Conservation (phyloP, 1,284 basidiomycete genomes). For the Malassezia slooffiae region DNA sequence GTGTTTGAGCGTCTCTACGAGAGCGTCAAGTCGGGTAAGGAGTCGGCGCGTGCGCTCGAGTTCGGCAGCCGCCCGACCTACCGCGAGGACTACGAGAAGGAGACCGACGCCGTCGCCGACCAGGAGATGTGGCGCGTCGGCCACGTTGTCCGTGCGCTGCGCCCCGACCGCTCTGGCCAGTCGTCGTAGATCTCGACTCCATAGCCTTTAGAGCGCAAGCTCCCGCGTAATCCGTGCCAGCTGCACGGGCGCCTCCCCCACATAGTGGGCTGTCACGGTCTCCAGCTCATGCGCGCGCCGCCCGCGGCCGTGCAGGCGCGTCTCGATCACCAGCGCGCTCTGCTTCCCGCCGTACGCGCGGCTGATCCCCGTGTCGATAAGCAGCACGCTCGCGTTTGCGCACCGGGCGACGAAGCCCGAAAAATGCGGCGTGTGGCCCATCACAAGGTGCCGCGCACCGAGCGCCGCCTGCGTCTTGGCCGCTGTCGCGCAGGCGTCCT, state of each 20-base stretch:
- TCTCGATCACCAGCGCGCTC: slow-evolving; percentile 20
- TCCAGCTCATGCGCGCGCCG: no score
- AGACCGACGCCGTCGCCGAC: slow-evolving; percentile 86
- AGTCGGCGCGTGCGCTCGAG: slow-evolving; percentile 92
- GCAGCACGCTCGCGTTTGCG: slow-evolving; percentile 16
- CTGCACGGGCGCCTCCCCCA: no score
- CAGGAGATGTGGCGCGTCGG: slow-evolving; percentile 74
- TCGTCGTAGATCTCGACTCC: no score
- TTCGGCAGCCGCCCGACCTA: slow-evolving; percentile 90
- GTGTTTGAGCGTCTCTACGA: slow-evolving; percentile 91
- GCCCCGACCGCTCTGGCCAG: slow-evolving; percentile 38
- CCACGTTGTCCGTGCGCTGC: slow-evolving; percentile 39
- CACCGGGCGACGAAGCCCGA: slow-evolving; percentile 36
- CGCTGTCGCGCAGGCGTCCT: slow-evolving; percentile 21
- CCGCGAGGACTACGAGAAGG: slow-evolving; percentile 82
- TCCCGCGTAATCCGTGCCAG: no score
- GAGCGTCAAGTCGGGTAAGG: slow-evolving; percentile 84
- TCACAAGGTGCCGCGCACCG: slow-evolving; percentile 21
- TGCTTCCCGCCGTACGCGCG: slow-evolving; percentile 39
- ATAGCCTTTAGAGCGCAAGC: no score
- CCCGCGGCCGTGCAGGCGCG: neutral
- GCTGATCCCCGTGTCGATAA: slow-evolving; percentile 44
- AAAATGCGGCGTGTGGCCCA: slow-evolving; percentile 42
- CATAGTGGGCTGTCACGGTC: no score
- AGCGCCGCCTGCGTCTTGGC: slow-evolving; percentile 10